A percentile compares a stretch with the other conserved stretches of the same genome.
Conservation (phyloP, 208 protist species). For the Acanthamoeba royreba region DNA sequence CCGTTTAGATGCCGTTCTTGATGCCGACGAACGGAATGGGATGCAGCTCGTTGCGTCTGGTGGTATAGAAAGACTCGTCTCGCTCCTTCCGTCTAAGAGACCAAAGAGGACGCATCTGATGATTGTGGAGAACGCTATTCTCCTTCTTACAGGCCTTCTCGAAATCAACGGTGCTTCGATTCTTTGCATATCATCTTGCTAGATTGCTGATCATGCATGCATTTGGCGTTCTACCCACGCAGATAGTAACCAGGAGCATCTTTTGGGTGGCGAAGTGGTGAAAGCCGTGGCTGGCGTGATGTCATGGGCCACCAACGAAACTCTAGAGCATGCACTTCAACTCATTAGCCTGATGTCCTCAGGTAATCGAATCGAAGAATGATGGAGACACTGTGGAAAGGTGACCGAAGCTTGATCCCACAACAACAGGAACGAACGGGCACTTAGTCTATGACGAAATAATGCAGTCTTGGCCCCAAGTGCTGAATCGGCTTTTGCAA, state of each 20-base stretch:
- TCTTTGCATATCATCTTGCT: background rate
- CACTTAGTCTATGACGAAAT: slow-evolving; percentile 7
- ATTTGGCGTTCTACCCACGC: background rate
- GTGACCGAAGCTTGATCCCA: too few species aligned
- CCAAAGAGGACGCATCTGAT: background rate
- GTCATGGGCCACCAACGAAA: slow-evolving; percentile 31
- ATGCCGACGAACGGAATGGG: background rate
- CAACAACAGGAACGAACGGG: slow-evolving; percentile 14
- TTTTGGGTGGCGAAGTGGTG: background rate
- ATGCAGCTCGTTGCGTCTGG: slow-evolving; percentile 2
- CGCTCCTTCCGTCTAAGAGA: background rate
- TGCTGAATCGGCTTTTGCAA: slow-evolving; percentile 6
- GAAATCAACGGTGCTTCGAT: background rate
- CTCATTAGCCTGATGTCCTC: background rate
- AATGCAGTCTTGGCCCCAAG: background rate
- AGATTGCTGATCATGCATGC: background rate
- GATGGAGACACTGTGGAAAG: too few species aligned
- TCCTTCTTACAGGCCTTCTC: background rate
- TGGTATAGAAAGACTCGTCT: slow-evolving; percentile 11
- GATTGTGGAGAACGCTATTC: background rate
- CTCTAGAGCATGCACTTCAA: slow-evolving; percentile 1
- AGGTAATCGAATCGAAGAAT: too few species aligned
- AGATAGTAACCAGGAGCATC: slow-evolving; percentile 31
- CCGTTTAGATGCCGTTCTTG: background rate
- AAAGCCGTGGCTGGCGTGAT: background rate